Evolutionary conservation across 2,329 filamentous ascomycete species (phyloP).

Genomic region (Sphaerulina populicola): DNA sequence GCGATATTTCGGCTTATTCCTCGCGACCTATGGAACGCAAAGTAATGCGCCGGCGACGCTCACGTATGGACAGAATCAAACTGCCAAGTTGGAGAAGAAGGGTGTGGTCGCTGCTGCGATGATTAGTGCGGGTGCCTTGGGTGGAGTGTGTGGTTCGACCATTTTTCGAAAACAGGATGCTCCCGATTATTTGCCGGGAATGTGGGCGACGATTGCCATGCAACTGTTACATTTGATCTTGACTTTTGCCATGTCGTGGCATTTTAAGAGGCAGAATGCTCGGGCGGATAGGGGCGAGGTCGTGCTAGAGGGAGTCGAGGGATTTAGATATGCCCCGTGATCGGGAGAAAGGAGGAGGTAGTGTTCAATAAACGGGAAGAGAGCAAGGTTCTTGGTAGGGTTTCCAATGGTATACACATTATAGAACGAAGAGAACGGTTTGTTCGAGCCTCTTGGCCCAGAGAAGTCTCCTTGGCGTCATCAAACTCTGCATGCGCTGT

Average conservation of each 20-base stretch:
- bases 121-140: constrained; percentile 36
- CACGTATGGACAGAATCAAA: constrained; percentile 47
- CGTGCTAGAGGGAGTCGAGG: constrained; percentile 16
- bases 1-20: constrained; percentile 66
- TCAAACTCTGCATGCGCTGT: neutral
- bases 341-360: neutral
- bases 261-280: constrained; percentile 18
- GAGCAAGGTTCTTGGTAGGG: too few species aligned
- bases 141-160: constrained; percentile 12
- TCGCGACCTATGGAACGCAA: constrained; percentile 65
- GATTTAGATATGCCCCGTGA: constrained; percentile 16
- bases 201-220: constrained; percentile 19
- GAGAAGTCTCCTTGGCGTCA: too few species aligned
- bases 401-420: too few species aligned
- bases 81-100: constrained; percentile 28
- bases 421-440: too few species aligned
- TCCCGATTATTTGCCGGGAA: constrained; percentile 18
- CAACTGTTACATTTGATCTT: constrained; percentile 15
- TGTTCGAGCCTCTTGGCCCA: too few species aligned
- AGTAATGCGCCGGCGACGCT: constrained; percentile 64
- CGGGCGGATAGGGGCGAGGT: constrained; percentile 14
- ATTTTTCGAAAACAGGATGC: constrained; percentile 18
- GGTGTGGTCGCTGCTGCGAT: constrained; percentile 28
- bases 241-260: constrained; percentile 11
- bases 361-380: neutral